A percentile compares a stretch with the other conserved stretches of the same genome.
phyloP scores from a whole-genome alignment of 805 yeast genomes.

The Metschnikowia cerradonensis region DNA sequence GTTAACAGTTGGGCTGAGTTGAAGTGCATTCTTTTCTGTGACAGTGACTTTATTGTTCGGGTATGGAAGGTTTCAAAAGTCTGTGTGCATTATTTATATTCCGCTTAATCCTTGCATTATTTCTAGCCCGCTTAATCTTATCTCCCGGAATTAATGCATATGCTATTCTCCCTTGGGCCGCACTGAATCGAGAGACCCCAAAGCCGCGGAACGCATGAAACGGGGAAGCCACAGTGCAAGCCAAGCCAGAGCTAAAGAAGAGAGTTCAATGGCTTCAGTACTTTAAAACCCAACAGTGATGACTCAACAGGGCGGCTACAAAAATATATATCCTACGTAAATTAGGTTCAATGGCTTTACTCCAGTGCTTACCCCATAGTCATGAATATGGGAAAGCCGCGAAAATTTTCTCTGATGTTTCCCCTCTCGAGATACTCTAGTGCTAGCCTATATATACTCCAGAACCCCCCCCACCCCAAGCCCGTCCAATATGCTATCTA shows the following conservation, averaged over 20 bases:
- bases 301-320: neutral
- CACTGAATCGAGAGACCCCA: neutral
- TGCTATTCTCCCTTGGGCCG: slow-evolving; percentile 3
- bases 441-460: slow-evolving; percentile 13
- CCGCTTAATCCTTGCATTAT: neutral
- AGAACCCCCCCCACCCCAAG: slow-evolving; percentile 4
- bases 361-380: slow-evolving; percentile 1
- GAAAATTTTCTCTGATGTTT: slow-evolving; percentile 14
- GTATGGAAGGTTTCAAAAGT: neutral
- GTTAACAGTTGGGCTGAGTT: too few relatives aligned
- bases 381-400: slow-evolving; percentile 4
- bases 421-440: slow-evolving; percentile 8
- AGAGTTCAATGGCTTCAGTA: neutral
- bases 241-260: neutral
- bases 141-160: neutral
- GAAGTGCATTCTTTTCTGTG: neutral
- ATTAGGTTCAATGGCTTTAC: neutral
- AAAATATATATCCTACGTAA: neutral
- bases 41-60: neutral
- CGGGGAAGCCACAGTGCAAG: neutral
- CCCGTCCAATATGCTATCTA: slow-evolving; percentile 11
- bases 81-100: neutral
- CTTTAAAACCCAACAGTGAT: neutral
- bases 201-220: slow-evolving; percentile 4
- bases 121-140: neutral